phyloP scores from a whole-genome alignment of 2,329 filamentous ascomycete species.

The Rutstroemia sp. region DNA sequence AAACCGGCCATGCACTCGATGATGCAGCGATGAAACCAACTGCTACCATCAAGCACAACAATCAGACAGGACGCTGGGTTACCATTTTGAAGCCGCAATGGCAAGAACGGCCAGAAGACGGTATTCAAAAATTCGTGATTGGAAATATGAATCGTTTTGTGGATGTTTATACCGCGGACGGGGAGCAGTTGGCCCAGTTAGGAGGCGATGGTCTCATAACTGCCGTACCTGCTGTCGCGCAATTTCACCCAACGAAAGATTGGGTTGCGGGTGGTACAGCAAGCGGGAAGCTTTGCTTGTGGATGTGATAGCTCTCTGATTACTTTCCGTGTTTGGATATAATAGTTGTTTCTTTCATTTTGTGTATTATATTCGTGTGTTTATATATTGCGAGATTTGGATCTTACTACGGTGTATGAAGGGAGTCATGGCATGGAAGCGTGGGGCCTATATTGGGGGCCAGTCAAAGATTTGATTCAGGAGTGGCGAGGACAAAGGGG shows the following conservation, averaged over 20 bases:
- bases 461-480: too few relatives aligned
- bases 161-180: slow-evolving; percentile 76
- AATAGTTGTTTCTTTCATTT: not conserved
- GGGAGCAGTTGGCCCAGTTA: slow-evolving; percentile 81
- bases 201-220: slow-evolving; percentile 78
- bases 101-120: slow-evolving; percentile 72
- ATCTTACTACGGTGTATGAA: too few relatives aligned
- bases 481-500: too few relatives aligned
- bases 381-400: too few relatives aligned
- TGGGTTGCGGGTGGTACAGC: slow-evolving; percentile 92
- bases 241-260: slow-evolving; percentile 79
- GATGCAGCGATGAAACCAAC: slow-evolving; percentile 61
- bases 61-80: slow-evolving; percentile 92
- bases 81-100: slow-evolving; percentile 79
- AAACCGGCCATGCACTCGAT: slow-evolving; percentile 47
- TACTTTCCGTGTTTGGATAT: not conserved
- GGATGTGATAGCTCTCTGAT: slow-evolving; percentile 52
- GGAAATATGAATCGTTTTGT: slow-evolving; percentile 98
- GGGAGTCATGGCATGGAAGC: too few relatives aligned
- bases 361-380: not conserved
- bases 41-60: slow-evolving; percentile 73
- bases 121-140: slow-evolving; percentile 81
- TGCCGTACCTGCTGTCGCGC: slow-evolving; percentile 85
- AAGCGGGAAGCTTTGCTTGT: slow-evolving; percentile 86
- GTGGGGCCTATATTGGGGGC: too few relatives aligned